These are phyloP conservation scores for Eruca vesicaria DNA, from an alignment of 441 rosid genomes.

Conservation along the genomic window DNA sequence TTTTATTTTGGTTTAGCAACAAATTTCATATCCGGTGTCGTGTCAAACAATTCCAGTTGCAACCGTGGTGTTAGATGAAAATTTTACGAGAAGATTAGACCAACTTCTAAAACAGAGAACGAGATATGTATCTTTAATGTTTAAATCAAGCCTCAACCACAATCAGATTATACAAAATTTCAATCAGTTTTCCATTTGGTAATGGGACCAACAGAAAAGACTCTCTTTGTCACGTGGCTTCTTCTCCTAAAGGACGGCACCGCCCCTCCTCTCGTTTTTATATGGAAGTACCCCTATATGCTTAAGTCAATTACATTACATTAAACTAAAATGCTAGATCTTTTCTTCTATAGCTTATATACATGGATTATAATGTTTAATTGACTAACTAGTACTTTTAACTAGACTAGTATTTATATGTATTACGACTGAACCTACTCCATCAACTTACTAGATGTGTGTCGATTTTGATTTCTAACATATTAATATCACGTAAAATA, in stretches of 20 bases:
- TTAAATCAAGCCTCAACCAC: neutral
- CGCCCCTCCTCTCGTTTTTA: conserved; percentile 30
- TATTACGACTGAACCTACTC: neutral
- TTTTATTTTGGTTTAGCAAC: neutral
- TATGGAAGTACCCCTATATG: neutral
- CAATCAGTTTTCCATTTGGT: conserved; percentile 3
- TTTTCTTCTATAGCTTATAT: neutral
- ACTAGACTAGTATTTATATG: neutral
- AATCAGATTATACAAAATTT: neutral
- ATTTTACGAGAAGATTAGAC: neutral
- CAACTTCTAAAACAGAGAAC: neutral
- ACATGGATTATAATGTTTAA: neutral
- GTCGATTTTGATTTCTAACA: neutral
- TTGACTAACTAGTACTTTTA: neutral
- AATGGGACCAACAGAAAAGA: conserved; percentile 25
- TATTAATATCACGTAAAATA: neutral
- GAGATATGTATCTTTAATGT: neutral
- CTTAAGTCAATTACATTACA: neutral
- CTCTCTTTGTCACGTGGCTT: conserved; percentile 25
- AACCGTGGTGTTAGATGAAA: neutral
- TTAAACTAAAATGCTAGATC: neutral
- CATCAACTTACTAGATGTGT: neutral
- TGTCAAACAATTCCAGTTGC: neutral
- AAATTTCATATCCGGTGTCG: neutral
- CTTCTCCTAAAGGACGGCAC: conserved; percentile 36